Base-by-base conservation (phyloP, 257 asterid genomes). In the Solanum appendiculatum region DNA sequence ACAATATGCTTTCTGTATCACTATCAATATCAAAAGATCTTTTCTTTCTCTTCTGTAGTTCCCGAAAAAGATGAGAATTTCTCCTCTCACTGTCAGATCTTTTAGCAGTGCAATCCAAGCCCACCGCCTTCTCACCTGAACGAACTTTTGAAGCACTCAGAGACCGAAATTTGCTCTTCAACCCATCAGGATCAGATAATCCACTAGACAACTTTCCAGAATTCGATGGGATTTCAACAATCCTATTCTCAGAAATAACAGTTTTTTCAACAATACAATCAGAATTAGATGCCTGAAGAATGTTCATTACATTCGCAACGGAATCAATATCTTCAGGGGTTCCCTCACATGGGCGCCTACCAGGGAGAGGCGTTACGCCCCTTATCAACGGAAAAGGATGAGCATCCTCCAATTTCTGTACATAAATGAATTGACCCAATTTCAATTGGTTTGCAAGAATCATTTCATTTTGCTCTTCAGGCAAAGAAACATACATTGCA, bases 391-490 rank as follows among this genome's bases (percentile, higher is more conserved):
- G 98, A 73, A 94, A 92, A 69, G 94, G 98, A 29, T 87, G 85
- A 18, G 98, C 84, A 25, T 90, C 91, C 89, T 93, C 93, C 87
- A 95, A 56, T 18, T 81, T 91, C 13, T 87, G 84, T 3, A 93
- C 96, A 75, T 95, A 84, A 9, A 95, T 90, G 64, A 88, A 93
- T 88, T 95, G 98, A 37, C 98, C 98, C 2, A 95, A 91, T 68
- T 91, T 87, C 86, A 93, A 87, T 86, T 91, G 89, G 87, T 94
- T 92, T 20, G 91, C 91, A 44, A 95, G 88, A 87, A 94, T 92
- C 98, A 96, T 91, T n/a, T 93, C 98, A 87, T 94, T 92, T 44
- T 94, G 93, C 25, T 95, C 92, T 51, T 92, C 88, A 56, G 93
- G 90, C 86, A 95, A 88, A 40, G 97, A 91, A 75, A 91, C 98